Conservation (phyloP, 495 filamentous ascomycete species). For the Sordaria brevicollis region DNA sequence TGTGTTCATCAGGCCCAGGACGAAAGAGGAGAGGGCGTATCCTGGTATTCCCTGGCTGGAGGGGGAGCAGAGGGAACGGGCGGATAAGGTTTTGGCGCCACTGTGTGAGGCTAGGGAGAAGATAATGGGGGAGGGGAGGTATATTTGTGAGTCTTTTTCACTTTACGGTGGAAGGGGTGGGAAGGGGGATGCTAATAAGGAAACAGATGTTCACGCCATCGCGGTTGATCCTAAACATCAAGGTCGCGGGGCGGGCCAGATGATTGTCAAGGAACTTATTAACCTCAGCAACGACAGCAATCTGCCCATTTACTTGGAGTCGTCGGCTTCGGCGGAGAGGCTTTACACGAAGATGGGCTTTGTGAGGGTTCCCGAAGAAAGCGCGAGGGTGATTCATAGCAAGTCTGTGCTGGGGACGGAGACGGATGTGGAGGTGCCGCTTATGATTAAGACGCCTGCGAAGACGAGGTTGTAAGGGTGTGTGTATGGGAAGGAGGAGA, state of each 20-base stretch:
- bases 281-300: constrained; percentile 25
- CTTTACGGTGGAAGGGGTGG: neutral
- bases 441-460: constrained; percentile 17
- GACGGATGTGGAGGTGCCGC: constrained; percentile 14
- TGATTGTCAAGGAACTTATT: constrained; percentile 32
- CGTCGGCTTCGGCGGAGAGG: constrained; percentile 12
- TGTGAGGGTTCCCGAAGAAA: constrained; percentile 6
- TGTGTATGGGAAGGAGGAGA: neutral
- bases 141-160: constrained; percentile 19
- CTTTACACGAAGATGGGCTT: constrained; percentile 23
- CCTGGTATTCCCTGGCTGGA: constrained; percentile 22
- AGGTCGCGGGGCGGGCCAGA: constrained; percentile 29
- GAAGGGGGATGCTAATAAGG: neutral
- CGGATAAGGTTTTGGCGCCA: constrained; percentile 15
- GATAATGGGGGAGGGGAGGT: constrained; percentile 14
- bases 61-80: constrained; percentile 19
- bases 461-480: neutral
- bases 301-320: constrained; percentile 23
- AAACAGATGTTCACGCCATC: constrained; percentile 19
- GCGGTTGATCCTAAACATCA: constrained; percentile 26
- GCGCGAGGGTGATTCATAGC: constrained; percentile 13
- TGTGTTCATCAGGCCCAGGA: constrained; percentile 11
- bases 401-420: constrained; percentile 7
- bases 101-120: constrained; percentile 25
- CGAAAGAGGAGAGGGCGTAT: constrained; percentile 11